Base-by-base conservation (phyloP, 2,329 filamentous ascomycete genomes). In the Phaeosphaeria sp. region DNA sequence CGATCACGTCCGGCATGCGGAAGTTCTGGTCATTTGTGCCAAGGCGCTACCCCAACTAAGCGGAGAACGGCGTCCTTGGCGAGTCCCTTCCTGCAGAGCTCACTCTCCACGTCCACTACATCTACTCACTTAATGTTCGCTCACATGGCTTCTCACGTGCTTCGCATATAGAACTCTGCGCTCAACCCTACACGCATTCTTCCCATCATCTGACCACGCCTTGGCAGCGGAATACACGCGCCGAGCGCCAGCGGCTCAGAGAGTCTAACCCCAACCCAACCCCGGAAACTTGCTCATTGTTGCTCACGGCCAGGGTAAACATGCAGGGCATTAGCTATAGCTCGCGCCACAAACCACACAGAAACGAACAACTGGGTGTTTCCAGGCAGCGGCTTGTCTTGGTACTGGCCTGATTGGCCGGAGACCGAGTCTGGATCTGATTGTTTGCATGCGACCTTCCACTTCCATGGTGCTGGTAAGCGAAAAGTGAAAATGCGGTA, bases 211-310 rank as follows among this genome's bases (percentile, higher is more conserved):
- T 39, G 36, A 39, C 15, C 36, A 39, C 17, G 15, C 17, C 36
- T 39, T 13, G 36, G 36, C 36, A 39, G 36, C 36, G 36, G 36
- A 39, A 39, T 39, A 17, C 15, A 39, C 40, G 13, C 25, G 20
- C 15, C 27, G 20, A 39, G 36, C 36, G 36, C 36, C 36, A 39
- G 36, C 36, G 36, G 36, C 36, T 17, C 36, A 39, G 36, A 39
- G 36, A 27, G 5, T 27, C 25, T n/a, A 13, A 36, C 30, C 3
- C 30, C 30, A 36, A 36, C 30, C 30, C 13, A 39, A 67, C 57
- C 18, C 2, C 51, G 15, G 54, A 64, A 69, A 69, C 62, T 65
- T 69, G 67, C 65, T 68, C 67, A 68, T 44, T 67, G 56, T 69
- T 69, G 65, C 58, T 40, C 59, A 42, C 25, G 25, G 25, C 25